Conservation (phyloP, 2,329 filamentous ascomycete genomes). For the Penicillium vulpinum region DNA sequence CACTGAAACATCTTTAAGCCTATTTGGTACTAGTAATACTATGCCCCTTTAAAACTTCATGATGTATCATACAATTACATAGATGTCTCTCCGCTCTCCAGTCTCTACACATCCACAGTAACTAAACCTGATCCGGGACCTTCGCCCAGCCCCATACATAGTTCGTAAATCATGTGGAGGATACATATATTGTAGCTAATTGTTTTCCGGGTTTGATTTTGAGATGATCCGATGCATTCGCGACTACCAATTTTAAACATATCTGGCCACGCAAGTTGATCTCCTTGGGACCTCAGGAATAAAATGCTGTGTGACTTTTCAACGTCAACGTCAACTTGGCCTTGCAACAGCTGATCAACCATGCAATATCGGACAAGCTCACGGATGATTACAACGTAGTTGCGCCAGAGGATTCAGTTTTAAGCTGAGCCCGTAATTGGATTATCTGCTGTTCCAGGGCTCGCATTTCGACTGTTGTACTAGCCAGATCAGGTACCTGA, state of each 20-base stretch:
- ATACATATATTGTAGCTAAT: not conserved
- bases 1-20: not conserved
- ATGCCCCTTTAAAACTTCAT: not conserved
- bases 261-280: not conserved
- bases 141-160: not conserved
- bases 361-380: not conserved
- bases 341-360: not conserved
- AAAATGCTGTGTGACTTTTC: not conserved
- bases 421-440: constrained; percentile 29
- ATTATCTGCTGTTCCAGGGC: constrained; percentile 42
- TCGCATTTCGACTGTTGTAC: constrained; percentile 42
- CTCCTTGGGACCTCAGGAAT: not conserved
- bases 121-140: not conserved
- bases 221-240: not conserved
- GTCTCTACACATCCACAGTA: not conserved
- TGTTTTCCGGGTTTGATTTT: not conserved
- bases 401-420: not conserved
- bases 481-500: constrained; percentile 40
- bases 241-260: not conserved
- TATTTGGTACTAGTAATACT: not conserved
- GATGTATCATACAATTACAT: not conserved
- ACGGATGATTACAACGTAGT: not conserved
- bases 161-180: not conserved
- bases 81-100: not conserved
- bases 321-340: not conserved